Base-by-base conservation (phyloP, 495 filamentous ascomycete genomes). In the Neurospora cerealis region DNA sequence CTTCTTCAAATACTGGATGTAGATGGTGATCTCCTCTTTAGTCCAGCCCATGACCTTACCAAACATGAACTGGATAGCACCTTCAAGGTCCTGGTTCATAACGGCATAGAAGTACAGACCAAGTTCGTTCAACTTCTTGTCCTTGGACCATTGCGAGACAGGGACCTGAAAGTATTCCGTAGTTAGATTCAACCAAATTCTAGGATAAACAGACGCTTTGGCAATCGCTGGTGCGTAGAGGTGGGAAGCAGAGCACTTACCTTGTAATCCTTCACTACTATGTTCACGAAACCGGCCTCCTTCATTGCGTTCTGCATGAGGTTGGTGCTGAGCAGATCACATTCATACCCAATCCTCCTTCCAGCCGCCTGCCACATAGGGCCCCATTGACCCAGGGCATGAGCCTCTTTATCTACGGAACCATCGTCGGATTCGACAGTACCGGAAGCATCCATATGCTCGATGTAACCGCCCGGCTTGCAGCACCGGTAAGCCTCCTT, bases 271-370 rank as follows among this genome's bases (percentile, higher is more conserved):
- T 69, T 77, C 17, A 73, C 72, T 2, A 74, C 73, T 4, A 80
- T 89, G 79, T 92, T 89, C 1, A 85, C 83, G 70, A 86, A 87
- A 71, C 92, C 84, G 4, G 90, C 84, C 11, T 79, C 78, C 24
- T 88, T 87, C 74, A 94, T 92, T 4, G 81, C 79, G 37, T 86
- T 87, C 38, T n/a, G n/a, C n/a, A n/a, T n/a, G n/a, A n/a, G n/a
- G n/a, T n/a, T n/a, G n/a, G n/a, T n/a, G n/a, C n/a, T n/a, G n/a
- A n/a, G n/a, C n/a, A n/a, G n/a, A n/a, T n/a, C n/a, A n/a, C n/a
- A n/a, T n/a, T n/a, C n/a, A n/a, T n/a, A n/a, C n/a, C 78, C 79
- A 2, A 77, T 69, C 13, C 17, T 77, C 46, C 8, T 44, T 7
- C 71, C 71, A 40, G 74, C 75, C 24, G 73, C 71, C 60, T 70